Evolutionary conservation across 148 eudicot species (phyloP), one percentile per base, ranked within the genome.

Genomic region (Fagopyrum tataricum): DNA sequence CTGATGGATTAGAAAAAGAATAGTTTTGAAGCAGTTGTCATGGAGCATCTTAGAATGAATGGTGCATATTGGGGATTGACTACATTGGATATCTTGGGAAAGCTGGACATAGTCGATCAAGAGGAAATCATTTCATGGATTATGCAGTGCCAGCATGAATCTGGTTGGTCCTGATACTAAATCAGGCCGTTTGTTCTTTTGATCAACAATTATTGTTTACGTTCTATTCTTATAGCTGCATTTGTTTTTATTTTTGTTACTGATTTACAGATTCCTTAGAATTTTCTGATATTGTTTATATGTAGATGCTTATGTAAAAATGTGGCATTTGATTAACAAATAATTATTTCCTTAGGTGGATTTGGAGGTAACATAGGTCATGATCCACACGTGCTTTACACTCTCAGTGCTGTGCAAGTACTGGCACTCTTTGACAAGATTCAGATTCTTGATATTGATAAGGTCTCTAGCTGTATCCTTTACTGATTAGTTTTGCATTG

Each of bases 41-140:
- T 86, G 89, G 96, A 91, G 81, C 98, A 95, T 76, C 85, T 90
- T 18, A 81, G 93, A 68, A 76, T 95, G 74, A 91, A 88, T 79
- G 98, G 98, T 62, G 98, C 97, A 24, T 95, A 95, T 44, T 95
- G 98, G 98, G 98, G 98, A 72, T 84, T 95, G 79, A 87, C 90
- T 11, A 81, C 98, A 44, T 85, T 95, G 49, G 93, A 95, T 83
- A 84, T 95, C 49, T 79, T 95, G 72, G 92, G 96, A 47, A 95
- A 91, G 85, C 88, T 91, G 81, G 79, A 78, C 44, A 79, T 69
- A 20, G 93, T 90, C 44, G 86, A 91, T 82, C 73, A 84, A 74
- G 90, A 89, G 40, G 91, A 91, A 77, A 86, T 95, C 67, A 76
- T 91, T 72, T 82, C 98, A 59, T 95, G 97, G 97, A 76, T 95